Evolutionary conservation across 345 rosid species (phyloP), one percentile per base, ranked within the genome.

Genomic region (Excoecaria cochinchinensis): DNA sequence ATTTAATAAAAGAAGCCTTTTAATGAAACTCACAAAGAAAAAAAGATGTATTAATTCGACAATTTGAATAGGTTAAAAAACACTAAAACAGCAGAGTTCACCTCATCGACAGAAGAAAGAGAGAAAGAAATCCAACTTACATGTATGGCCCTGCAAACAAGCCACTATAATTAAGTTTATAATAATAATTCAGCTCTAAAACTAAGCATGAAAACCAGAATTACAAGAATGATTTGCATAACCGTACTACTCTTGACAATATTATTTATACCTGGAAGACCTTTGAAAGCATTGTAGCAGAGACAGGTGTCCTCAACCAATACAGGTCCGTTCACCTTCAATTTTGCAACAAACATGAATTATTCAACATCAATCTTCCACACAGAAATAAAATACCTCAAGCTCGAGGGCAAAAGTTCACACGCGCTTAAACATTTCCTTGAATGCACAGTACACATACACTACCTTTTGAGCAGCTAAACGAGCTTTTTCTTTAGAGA

Each of bases 301-400:
- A 93, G 97, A 48, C 98, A 95, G 25, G 97, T 95, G 81, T 95
- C 98, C 81, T 95, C 98, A 73, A 95, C 99, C 79, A 95, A 80
- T 38, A 95, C 97, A 21, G 99, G 97, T 0, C 98, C 98, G 69
- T 88, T 86, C 68, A 93, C 93, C 98, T 94, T 81, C 84, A 69
- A 74, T 77, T 76, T 31, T 76, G 8, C 57, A 62, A 53, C 47
- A 40, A n/a, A 69, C 40, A 57, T 14, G 1, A 21, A 13, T 1
- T 8, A 39, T 40, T 36, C 31, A 50, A 15, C 63, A 67, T 7
- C 36, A 71, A 19, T 46, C 51, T 5, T 22, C 3, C 57, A 56
- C 42, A 65, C 13, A 65, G 17, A 10, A 25, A 25, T 36, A 7
- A 5, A 69, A 70, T 15, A 21, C 15, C 25, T 16, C 4, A 9